Conservation (phyloP, 2,329 filamentous ascomycete genomes). For the Talaromyces sp. region DNA sequence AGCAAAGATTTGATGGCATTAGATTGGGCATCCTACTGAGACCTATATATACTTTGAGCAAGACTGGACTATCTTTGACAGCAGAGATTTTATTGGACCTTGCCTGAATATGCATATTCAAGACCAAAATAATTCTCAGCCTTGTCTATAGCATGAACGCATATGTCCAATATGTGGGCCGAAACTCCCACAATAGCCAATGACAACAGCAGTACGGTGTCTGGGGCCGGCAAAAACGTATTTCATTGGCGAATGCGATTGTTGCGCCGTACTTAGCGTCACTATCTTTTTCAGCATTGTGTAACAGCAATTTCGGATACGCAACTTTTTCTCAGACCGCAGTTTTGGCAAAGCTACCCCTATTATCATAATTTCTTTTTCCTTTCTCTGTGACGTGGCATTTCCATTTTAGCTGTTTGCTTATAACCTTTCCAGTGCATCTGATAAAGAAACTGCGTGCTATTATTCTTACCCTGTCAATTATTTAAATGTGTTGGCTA, state of each 20-base stretch:
- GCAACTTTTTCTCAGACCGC: background rate
- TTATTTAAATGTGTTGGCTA: too few species aligned
- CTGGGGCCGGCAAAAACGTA: background rate
- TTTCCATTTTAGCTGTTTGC: background rate
- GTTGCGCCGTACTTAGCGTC: conserved; percentile 14
- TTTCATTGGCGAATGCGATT: conserved; percentile 2
- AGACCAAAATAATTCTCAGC: background rate
- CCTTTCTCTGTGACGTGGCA: background rate
- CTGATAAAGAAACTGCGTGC: too few species aligned
- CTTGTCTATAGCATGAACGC: background rate
- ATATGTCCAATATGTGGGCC: background rate
- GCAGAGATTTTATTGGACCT: background rate
- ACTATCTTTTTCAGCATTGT: too few species aligned
- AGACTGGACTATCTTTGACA: background rate
- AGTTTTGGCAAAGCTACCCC: background rate
- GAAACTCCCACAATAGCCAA: background rate
- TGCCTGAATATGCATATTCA: background rate
- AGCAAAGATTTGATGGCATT: too few species aligned
- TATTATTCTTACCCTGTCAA: too few species aligned
- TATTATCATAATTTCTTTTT: background rate
- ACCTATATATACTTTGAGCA: background rate
- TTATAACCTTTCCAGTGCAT: background rate
- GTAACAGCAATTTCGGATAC: background rate
- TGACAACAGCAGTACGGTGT: background rate
- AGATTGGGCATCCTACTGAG: background rate